Evolutionary conservation across 2,329 filamentous ascomycete species (phyloP).

Genomic region (Sclerotinia borealis): DNA sequence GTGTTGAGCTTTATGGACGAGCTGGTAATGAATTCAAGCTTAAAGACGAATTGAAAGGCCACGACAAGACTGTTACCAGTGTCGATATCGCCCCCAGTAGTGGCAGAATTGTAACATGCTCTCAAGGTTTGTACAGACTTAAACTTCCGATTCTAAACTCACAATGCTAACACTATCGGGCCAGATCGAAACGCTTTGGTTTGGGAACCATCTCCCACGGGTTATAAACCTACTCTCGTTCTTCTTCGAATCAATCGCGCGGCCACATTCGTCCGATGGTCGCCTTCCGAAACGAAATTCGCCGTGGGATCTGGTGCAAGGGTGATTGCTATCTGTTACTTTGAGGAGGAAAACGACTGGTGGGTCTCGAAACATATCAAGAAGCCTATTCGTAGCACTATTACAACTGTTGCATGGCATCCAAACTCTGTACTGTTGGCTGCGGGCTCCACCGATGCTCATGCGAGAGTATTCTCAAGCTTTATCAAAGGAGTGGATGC

Average conservation of each 20-base stretch:
- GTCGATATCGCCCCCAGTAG: slow-evolving; percentile 90
- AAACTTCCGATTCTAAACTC: neutral
- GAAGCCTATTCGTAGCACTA: slow-evolving; percentile 96
- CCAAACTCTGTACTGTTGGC: slow-evolving; percentile 94
- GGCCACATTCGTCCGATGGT: slow-evolving; percentile 96
- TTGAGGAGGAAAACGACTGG: slow-evolving; percentile 99
- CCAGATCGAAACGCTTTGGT: slow-evolving; percentile 94
- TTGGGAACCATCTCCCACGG: slow-evolving; percentile 87
- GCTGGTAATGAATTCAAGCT: slow-evolving; percentile 71
- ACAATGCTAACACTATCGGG: slow-evolving; percentile 7
- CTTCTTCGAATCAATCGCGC: slow-evolving; percentile 95
- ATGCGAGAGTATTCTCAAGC: slow-evolving; percentile 87
- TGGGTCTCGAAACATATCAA: slow-evolving; percentile 99
- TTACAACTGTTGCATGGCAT: slow-evolving; percentile 93
- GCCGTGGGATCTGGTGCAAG: slow-evolving; percentile 93
- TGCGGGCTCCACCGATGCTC: slow-evolving; percentile 93
- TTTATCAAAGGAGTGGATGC: slow-evolving; percentile 95
- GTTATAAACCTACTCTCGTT: slow-evolving; percentile 95
- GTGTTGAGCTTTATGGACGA: slow-evolving; percentile 79
- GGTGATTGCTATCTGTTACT: slow-evolving; percentile 95
- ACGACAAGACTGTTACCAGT: slow-evolving; percentile 94
- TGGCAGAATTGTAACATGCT: slow-evolving; percentile 95
- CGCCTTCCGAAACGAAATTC: slow-evolving; percentile 93
- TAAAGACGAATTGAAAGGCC: slow-evolving; percentile 88
- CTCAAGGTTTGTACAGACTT: slow-evolving; percentile 60